A percentile compares a stretch with the other conserved stretches of the same genome.
phyloP scores from a whole-genome alignment of 306 rosid genomes.

The Rosa lucieae region DNA sequence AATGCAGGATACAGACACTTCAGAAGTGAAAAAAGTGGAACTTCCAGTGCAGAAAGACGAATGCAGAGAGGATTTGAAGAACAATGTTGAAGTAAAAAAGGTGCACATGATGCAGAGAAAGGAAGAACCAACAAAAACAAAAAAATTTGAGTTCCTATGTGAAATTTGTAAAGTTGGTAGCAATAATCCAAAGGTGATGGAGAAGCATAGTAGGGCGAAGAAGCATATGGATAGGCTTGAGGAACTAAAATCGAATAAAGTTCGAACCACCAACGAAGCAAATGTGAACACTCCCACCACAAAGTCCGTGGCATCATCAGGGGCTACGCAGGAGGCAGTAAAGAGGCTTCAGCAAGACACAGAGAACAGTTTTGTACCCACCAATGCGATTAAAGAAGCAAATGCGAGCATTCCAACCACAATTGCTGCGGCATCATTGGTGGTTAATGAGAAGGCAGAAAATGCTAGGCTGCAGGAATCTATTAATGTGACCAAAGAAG shows the following conservation, averaged over 20 bases:
- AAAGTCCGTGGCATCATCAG: background rate
- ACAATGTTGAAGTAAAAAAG: slow-evolving; percentile 1
- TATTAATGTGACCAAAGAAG: slow-evolving; percentile 16
- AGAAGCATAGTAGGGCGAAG: slow-evolving; percentile 43
- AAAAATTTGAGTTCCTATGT: slow-evolving; percentile 38
- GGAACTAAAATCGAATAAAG: slow-evolving; percentile 1
- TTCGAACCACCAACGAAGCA: background rate
- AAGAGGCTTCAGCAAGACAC: background rate
- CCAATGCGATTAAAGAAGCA: slow-evolving; percentile 20
- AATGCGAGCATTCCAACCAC: background rate
- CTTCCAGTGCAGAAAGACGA: slow-evolving; percentile 18
- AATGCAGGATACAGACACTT: background rate
- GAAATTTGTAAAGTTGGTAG: slow-evolving; percentile 43
- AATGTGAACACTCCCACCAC: background rate
- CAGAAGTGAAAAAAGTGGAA: slow-evolving; percentile 12
- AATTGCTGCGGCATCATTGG: background rate
- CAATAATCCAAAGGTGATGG: slow-evolving; percentile 23
- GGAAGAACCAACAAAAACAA: slow-evolving; percentile 4
- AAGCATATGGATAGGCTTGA: slow-evolving; percentile 33
- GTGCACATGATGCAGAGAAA: background rate
- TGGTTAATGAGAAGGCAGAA: background rate
- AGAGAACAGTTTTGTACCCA: background rate
- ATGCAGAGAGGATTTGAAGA: slow-evolving; percentile 6
- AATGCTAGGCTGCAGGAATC: slow-evolving; percentile 4
- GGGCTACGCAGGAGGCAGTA: background rate